Evolutionary conservation across 2,329 filamentous ascomycete species (phyloP).

Genomic region (Neopestalotiopsis clavispora): DNA sequence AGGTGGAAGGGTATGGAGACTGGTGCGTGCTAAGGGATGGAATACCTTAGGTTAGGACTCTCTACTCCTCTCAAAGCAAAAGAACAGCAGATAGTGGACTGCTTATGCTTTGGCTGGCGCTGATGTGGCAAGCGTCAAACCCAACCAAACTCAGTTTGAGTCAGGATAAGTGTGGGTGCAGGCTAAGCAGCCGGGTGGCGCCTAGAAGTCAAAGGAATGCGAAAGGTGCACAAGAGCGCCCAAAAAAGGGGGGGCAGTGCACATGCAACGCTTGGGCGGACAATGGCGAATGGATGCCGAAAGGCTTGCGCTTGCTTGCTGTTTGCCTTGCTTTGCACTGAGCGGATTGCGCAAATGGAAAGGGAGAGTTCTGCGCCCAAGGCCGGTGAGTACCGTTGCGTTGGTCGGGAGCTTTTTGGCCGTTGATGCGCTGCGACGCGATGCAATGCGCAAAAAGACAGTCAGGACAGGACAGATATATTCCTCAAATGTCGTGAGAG

Average conservation of each 20-base stretch:
- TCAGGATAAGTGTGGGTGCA: conserved; percentile 28
- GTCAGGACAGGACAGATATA: conserved; percentile 4
- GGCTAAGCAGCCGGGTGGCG: conserved; percentile 19
- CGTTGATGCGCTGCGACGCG: conserved; percentile 1
- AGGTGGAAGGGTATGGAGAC: conserved; percentile 3
- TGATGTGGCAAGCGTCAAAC: conserved; percentile 40
- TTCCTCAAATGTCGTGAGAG: neutral
- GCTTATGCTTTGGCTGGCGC: conserved; percentile 23
- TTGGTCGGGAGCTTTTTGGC: neutral
- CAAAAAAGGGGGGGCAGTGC: conserved; percentile 19
- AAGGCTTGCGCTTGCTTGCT: conserved; percentile 12
- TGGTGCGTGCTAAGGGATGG: neutral
- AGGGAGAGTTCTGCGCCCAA: neutral
- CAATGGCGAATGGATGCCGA: conserved; percentile 22
- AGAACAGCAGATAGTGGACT: conserved; percentile 27
- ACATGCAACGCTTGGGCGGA: conserved; percentile 20
- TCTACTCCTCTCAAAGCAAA: conserved; percentile 24
- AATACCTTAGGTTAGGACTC: neutral
- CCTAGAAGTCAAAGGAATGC: conserved; percentile 27
- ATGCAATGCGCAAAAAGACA: conserved; percentile 10
- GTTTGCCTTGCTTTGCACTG: neutral
- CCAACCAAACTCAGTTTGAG: conserved; percentile 40
- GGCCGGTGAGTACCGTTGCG: conserved; percentile 7
- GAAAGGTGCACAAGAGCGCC: conserved; percentile 19
- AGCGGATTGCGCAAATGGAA: neutral